Conservation (phyloP, 768 basidiomycete species). For the Daedaleopsis sinensis region DNA sequence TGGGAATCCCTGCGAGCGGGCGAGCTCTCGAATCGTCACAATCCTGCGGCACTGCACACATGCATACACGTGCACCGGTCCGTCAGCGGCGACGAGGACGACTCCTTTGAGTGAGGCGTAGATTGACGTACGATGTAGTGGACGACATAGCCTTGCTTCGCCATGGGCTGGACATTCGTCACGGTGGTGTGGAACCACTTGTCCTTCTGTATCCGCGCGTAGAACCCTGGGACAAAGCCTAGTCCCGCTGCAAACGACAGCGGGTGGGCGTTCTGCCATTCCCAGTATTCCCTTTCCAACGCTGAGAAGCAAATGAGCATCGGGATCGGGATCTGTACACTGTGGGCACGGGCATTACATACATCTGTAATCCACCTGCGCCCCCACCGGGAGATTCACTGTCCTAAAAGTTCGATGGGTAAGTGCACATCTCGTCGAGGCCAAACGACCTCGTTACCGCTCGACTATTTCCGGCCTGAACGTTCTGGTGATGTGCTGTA, state of each 20-base stretch:
- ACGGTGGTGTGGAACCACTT: slow-evolving; percentile 72
- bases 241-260: slow-evolving; percentile 54
- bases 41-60: slow-evolving; percentile 62
- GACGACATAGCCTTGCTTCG: slow-evolving; percentile 77
- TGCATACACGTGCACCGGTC: too few relatives aligned
- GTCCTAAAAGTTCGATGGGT: slow-evolving; percentile 43
- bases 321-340: too few relatives aligned
- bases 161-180: slow-evolving; percentile 78
- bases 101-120: background rate
- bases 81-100: background rate
- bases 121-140: slow-evolving; percentile 47
- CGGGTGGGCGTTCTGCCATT: slow-evolving; percentile 67
- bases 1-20: slow-evolving; percentile 81
- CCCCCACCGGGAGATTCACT: slow-evolving; percentile 55
- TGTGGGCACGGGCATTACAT: slow-evolving; percentile 15
- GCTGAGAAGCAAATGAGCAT: background rate
- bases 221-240: slow-evolving; percentile 54
- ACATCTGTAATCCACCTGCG: slow-evolving; percentile 72
- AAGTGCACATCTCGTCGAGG: background rate
- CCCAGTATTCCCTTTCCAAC: slow-evolving; percentile 17
- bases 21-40: slow-evolving; percentile 75
- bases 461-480: slow-evolving; percentile 55
- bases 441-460: slow-evolving; percentile 43
- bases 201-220: slow-evolving; percentile 60
- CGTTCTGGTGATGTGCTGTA: slow-evolving; percentile 71